Evolutionary conservation across 2,329 filamentous ascomycete species (phyloP), one percentile per base, ranked within the genome.

Genomic region (Fusarium camptoceras): DNA sequence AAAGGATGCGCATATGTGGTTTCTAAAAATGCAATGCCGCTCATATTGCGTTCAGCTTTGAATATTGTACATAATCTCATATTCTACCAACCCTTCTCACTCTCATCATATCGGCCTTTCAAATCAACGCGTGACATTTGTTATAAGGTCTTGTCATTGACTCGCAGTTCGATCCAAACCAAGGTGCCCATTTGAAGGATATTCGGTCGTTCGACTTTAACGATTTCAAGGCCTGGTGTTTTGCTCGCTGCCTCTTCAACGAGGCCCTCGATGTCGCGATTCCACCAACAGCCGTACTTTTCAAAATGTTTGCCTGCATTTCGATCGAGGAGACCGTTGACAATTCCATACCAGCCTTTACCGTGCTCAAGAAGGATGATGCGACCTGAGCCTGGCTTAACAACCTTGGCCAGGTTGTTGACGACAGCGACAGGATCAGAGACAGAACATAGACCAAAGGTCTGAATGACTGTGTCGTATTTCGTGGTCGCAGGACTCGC

Each of bases 281-380:
- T 91, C 88, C 88, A 91, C 89, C 89, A 91, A 79, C 89, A 91
- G 5, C 89, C 89, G 73, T 87, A 91, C 71, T 85, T 84, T 24
- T 81, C 79, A 61, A 89, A 89, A 73, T 91, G 89, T 24, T 80
- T 78, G 18, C 79, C 78, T 1, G 89, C 88, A 59, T 84, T 83
- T 66, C 79, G 81, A 78, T 91, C 88, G 31, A 91, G 78, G 20
- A 87, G 71, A 12, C 80, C 78, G 74, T 91, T 90, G 34, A 91
- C 78, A 55, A 87, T 79, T 8, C 82, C 81, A 77, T 82, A 88
- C 73, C 78, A 82, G 18, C 86, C 87, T 64, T 86, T 85, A 25
- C 89, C 89, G 79, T 91, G 89, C 78, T 91, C 89, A 11, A 91
- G 78, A 50, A 91, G 79, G 37, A 90, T 76, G 72, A 91, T 90